Evolutionary conservation across 2,329 filamentous ascomycete species (phyloP), one percentile per base, ranked within the genome.

Genomic region (Ramularia collo-cygni): DNA sequence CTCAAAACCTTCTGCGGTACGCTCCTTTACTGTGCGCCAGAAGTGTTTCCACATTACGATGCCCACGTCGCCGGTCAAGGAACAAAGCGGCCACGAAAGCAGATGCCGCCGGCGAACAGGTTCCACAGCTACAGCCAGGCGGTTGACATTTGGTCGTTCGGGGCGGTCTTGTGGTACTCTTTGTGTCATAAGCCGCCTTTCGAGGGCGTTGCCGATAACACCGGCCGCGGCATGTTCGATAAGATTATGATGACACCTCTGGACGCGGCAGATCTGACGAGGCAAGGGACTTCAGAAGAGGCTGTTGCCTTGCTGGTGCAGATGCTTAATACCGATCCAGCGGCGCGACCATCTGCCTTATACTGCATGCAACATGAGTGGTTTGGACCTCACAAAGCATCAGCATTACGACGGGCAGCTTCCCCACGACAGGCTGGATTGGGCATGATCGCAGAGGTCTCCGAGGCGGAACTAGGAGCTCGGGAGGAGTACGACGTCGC

Each of bases 1-100:
- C 69, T 96, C 27, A 87, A 89, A 60, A 98, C 92, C 0, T 98
- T 98, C 57, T 98, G 92, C 59, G 92, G 93, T 21, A 98, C 92
- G 0, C 69, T 98, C 18, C 70, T 98, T 3, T 98, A 96, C 64
- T 96, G 92, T 61, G 92, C 92, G 0, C 92, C 92, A 0, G 92
- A 98, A 58, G 90, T 98, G 2, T 98, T 96, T 57, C 87, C 84
- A 35, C 83, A 93, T 54, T 81, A 84, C 52, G 70, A 78, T 35
- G 79, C 76, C n/a, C 74, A 80, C 44, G 70, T 79, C 27, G 73
- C 72, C 27, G 71, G 73, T 21, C 67, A 69, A 53, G 73, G 79
- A n/a, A 82, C 79, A 51, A 74, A 78, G 53, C 56, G 59, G 6
- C 43, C 51, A 17, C 74, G 79, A 15, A 77, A 81, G 28, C 58